Evolutionary conservation across 306 rosid genomes (phyloP), one percentile per base, ranked within the genome.

Genomic region (Quercus agrifolia): DNA sequence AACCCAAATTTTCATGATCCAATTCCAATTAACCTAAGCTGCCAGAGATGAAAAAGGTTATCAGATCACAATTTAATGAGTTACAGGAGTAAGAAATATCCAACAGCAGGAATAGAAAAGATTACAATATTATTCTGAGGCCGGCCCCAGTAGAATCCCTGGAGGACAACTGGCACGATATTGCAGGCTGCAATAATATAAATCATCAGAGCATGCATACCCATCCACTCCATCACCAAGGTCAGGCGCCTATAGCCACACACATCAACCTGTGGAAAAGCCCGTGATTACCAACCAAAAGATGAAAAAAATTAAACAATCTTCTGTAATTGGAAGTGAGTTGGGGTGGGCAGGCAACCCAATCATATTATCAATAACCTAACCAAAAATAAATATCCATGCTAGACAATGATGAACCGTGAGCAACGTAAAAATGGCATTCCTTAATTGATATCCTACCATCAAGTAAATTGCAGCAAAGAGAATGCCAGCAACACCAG

Each of bases 71-170:
- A 77, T 20, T 46, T 46, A 66, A 63, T 31, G 5, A 33, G 28
- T 9, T 8, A 21, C 54, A 30, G 5, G 14, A 15, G 46, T 27
- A 61, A 5, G 51, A 63, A 35, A 55, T 1, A 12, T 70, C 4
- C 9, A 6, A 46, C 20, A 21, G 23, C 41, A 56, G 17, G 52
- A 61, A 31, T 66, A 27, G 66, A 78, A 69, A 30, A 6, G 55
- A 13, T 87, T 93, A 96, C 99, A 56, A 93, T 77, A 91, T 93
- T 93, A 57, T 93, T 91, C 73, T 30, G 89, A 78, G 99, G 99
- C 58, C 74, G 83, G 73, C 87, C 84, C 92, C 93, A 91, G 28
- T 90, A 96, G 75, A 93, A 89, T 70, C 99, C 99, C 75, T 89
- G 98, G 68, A 96, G 78, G 81, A 93, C 54, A 79, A 96, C 81